Evolutionary conservation across 2,329 filamentous ascomycete species (phyloP).

Genomic region (Rosellinia necatrix): DNA sequence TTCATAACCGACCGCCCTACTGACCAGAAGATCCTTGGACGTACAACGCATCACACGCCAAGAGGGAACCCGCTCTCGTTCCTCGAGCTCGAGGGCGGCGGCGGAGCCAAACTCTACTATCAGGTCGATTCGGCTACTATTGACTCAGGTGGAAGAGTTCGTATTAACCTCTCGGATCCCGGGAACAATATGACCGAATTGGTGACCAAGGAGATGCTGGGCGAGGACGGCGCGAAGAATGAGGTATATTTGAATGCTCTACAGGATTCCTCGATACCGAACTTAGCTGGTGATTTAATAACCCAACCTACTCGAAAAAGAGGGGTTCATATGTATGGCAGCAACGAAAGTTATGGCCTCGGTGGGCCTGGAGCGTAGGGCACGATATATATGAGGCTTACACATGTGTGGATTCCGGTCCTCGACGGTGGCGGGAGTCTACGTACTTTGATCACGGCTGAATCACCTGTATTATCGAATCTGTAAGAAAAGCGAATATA

Average conservation of each 20-base stretch:
- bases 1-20: conserved; percentile 49
- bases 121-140: conserved; percentile 55
- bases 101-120: conserved; percentile 61
- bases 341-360: conserved; percentile 47
- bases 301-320: neutral
- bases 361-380: neutral
- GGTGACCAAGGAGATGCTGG: conserved; percentile 52
- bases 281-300: conserved; percentile 11
- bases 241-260: conserved; percentile 29
- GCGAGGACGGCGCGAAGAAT: conserved; percentile 39
- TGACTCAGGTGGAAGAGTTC: conserved; percentile 56
- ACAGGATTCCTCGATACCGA: neutral
- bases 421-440: neutral
- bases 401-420: conserved; percentile 6
- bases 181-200: conserved; percentile 43
- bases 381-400: neutral
- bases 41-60: neutral
- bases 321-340: conserved; percentile 35
- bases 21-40: conserved; percentile 8
- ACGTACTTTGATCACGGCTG: neutral
- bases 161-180: conserved; percentile 50
- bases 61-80: conserved; percentile 29
- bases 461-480: conserved; percentile 18
- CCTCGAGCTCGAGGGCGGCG: conserved; percentile 53
- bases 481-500: conserved; percentile 11